These are phyloP conservation scores for Artemisia argyi DNA, from an alignment of 129 eudicot species.

Conservation along the genomic window DNA sequence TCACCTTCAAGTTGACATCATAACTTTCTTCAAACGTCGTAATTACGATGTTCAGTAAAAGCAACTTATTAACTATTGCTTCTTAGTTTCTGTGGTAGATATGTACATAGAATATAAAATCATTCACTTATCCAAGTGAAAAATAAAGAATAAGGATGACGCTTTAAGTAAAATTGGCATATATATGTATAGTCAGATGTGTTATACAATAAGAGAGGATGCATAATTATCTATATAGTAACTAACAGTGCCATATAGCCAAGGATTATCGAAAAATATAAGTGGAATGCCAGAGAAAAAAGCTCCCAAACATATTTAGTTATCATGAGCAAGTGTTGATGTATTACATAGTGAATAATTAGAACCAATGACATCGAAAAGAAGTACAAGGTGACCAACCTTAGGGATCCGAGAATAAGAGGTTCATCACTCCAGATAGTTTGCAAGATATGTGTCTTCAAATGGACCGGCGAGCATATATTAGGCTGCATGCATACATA, in stretches of 20 bases:
- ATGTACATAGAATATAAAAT: background rate
- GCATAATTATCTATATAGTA: background rate
- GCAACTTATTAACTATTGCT: conserved; percentile 1
- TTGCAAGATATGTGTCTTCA: conserved; percentile 12
- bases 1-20: too few species aligned
- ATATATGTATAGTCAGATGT: background rate
- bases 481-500: conserved; percentile 2
- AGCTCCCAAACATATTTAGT: background rate
- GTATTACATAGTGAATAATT: background rate
- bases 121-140: background rate
- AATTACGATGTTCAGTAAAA: background rate
- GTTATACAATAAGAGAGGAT: background rate
- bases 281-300: background rate
- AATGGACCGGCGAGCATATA: conserved; percentile 10
- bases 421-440: conserved; percentile 16
- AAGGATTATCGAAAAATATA: background rate
- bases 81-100: background rate
- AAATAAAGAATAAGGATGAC: conserved; percentile 11
- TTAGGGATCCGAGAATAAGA: conserved; percentile 4
- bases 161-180: background rate
- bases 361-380: background rate
- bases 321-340: too few species aligned
- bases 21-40: too few species aligned
- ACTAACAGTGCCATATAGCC: background rate
- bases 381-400: conserved; percentile 18